A percentile compares a stretch with the other conserved stretches of the same genome.
These are phyloP conservation scores for Pinus tabuliformis DNA, from an alignment of 75 land plant species.

Conservation along the genomic window DNA sequence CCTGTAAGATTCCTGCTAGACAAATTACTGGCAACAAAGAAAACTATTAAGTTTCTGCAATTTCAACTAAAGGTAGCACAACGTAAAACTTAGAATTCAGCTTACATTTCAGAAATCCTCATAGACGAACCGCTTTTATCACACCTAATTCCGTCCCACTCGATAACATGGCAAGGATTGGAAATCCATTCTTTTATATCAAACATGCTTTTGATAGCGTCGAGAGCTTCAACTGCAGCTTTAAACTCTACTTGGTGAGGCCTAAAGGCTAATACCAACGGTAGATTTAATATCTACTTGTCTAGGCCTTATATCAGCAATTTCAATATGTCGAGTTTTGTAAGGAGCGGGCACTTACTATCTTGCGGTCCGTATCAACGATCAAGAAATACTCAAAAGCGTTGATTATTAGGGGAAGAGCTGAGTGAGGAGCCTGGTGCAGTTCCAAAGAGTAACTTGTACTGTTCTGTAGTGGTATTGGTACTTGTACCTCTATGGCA, in stretches of 20 bases:
- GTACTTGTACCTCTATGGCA: neutral
- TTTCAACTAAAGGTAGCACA: neutral
- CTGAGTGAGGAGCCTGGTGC: neutral
- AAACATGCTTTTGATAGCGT: neutral
- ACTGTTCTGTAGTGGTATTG: too few species aligned
- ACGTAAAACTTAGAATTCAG: neutral
- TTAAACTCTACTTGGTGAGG: too few species aligned
- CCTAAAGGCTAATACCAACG: too few species aligned
- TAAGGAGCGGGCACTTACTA: neutral
- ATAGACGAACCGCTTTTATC: neutral
- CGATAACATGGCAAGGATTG: neutral
- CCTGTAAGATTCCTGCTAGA: too few species aligned
- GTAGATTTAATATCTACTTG: too few species aligned
- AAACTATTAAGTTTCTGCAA: too few species aligned
- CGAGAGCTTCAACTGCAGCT: neutral
- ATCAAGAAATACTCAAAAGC: neutral
- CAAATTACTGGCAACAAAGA: too few species aligned
- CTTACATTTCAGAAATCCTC: neutral
- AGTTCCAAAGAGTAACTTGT: too few species aligned
- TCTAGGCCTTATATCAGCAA: too few species aligned
- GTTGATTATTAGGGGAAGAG: neutral
- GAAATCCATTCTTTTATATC: neutral
- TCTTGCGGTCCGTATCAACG: neutral
- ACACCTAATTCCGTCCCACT: neutral
- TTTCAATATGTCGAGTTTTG: too few species aligned